A percentile compares a stretch with the other conserved stretches of the same genome.
Evolutionary conservation across 139 green algal genomes (phyloP).

Genomic region (Chara braunii): DNA sequence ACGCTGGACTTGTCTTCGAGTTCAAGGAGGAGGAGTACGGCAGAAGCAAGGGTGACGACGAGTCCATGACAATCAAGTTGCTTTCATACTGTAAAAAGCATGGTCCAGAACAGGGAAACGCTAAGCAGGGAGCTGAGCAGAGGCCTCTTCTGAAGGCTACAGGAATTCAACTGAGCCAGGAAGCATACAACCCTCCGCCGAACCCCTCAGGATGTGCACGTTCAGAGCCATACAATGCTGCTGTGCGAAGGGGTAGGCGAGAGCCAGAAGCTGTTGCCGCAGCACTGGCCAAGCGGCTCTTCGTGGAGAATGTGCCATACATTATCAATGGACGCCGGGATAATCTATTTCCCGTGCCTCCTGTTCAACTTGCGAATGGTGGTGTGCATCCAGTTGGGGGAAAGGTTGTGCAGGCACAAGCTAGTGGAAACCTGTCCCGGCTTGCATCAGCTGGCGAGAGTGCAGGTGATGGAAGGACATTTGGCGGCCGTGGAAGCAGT

Average conservation of each 20-base stretch:
- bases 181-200: neutral
- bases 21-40: slow-evolving; percentile 5
- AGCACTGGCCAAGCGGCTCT: slow-evolving; percentile 24
- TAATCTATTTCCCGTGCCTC: no score
- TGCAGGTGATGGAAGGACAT: no score
- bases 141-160: neutral
- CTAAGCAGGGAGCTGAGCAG: neutral
- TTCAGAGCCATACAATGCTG: slow-evolving; percentile 28
- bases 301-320: slow-evolving; percentile 32
- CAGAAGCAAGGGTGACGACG: neutral
- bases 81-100: neutral
- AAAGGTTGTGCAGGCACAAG: no score
- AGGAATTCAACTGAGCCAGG: neutral
- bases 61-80: slow-evolving; percentile 3
- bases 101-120: neutral
- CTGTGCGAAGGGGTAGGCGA: neutral
- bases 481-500: no score
- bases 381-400: no score
- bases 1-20: slow-evolving; percentile 43
- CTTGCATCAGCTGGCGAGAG: neutral
- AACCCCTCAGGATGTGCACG: slow-evolving; percentile 18
- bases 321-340: slow-evolving; percentile 2
- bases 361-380: no score
- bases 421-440: no score
- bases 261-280: slow-evolving; percentile 31